These are phyloP conservation scores for Litchi chinensis DNA, from an alignment of 345 rosid genomes.

Conservation along the genomic window DNA sequence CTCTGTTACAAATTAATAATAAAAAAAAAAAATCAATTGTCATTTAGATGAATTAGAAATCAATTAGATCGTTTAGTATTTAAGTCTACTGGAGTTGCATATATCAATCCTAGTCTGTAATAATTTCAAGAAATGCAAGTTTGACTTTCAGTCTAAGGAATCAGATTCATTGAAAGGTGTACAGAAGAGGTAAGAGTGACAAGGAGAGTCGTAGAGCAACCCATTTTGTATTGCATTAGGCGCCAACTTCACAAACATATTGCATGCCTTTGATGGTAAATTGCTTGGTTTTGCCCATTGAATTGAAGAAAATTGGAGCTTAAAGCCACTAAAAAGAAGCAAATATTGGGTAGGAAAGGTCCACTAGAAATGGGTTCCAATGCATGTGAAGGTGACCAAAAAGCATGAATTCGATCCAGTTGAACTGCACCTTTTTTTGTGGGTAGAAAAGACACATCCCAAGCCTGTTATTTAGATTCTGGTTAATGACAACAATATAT, in stretches of 20 bases:
- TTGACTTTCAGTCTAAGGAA: neutral
- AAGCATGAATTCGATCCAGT: neutral
- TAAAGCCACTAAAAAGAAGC: too few relatives aligned
- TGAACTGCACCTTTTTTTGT: neutral
- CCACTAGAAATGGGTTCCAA: neutral
- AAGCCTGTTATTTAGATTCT: neutral
- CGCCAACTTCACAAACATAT: neutral
- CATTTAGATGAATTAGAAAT: too few relatives aligned
- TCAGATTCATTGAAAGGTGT: neutral
- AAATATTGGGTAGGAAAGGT: neutral
- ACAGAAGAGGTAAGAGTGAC: neutral
- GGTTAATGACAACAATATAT: neutral
- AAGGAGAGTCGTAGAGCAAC: neutral
- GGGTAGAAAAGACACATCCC: slow-evolving; percentile 12
- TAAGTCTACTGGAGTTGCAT: neutral
- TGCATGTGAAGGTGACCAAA: neutral
- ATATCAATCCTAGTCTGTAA: neutral
- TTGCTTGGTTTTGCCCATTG: neutral
- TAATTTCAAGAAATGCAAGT: neutral
- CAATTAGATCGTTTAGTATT: too few relatives aligned
- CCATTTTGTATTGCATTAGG: neutral
- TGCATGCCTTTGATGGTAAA: neutral
- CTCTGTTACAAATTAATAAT: too few relatives aligned
- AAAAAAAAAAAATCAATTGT: too few relatives aligned
- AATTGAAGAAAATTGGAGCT: neutral